phyloP scores from a whole-genome alignment of 805 yeast genomes.

The Metschnikowia proteae region DNA sequence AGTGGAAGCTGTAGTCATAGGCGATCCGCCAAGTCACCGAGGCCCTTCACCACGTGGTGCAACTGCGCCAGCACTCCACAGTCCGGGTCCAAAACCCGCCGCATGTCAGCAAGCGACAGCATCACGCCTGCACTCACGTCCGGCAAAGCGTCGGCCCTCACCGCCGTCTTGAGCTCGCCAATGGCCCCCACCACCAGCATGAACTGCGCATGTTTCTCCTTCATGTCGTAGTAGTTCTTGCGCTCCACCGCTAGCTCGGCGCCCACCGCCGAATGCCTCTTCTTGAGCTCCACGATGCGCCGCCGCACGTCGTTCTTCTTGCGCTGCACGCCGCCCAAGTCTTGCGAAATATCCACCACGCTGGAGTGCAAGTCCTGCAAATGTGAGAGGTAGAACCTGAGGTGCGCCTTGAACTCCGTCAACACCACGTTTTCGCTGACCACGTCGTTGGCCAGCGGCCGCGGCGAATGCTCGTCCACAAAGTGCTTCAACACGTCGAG shows the following conservation, averaged over 20 bases:
- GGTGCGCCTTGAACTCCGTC: conserved; percentile 30
- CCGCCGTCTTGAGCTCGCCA: conserved; percentile 6
- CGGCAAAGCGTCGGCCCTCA: background rate
- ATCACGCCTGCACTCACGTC: background rate
- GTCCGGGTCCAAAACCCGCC: background rate
- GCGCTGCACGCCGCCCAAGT: conserved; percentile 28
- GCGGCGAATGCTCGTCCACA: conserved; percentile 28
- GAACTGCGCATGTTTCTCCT: conserved; percentile 17
- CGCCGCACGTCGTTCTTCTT: conserved; percentile 30
- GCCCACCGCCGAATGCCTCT: conserved; percentile 31
- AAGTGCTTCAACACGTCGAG: conserved; percentile 37
- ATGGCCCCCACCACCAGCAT: conserved; percentile 12
- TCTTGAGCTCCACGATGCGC: conserved; percentile 27
- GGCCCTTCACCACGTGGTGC: background rate
- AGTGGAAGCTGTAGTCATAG: too few species aligned
- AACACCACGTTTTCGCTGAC: conserved; percentile 25
- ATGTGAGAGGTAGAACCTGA: conserved; percentile 26
- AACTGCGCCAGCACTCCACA: conserved; percentile 1
- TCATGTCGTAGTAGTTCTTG: conserved; percentile 16
- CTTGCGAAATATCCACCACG: conserved; percentile 28
- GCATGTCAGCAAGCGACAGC: background rate
- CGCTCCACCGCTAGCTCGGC: conserved; percentile 29
- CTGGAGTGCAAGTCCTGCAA: conserved; percentile 34
- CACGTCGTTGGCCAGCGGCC: conserved; percentile 10
- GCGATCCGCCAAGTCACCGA: background rate